Evolutionary conservation across 345 rosid species (phyloP), one percentile per base, ranked within the genome.

Genomic region (Eucalyptus paniculata): DNA sequence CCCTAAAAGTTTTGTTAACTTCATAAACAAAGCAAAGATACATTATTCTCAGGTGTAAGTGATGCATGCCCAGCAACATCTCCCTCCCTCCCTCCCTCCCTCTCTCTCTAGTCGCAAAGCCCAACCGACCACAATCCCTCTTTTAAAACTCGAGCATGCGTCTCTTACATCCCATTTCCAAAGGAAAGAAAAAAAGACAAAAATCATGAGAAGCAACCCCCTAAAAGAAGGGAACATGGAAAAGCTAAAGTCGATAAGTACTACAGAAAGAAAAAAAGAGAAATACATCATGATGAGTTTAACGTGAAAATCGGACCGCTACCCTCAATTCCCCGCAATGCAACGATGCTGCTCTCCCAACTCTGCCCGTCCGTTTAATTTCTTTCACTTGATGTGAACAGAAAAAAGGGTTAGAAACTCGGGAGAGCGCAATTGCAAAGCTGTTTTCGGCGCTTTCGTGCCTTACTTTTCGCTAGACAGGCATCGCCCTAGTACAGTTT

Each of bases 301-400:
- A 58, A 88, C 54, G 90, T 87, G 60, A 87, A 91, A 93, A 90
- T 96, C 97, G 98, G 98, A 96, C 98, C 98, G 98, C 91, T 91
- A 94, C 96, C 98, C 97, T 96, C 98, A 93, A 96, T 96, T 95
- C 98, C 98, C 98, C 96, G 95, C 97, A 87, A 93, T 95, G 97
- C 97, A 96, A 95, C 90, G 88, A 94, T 94, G 86, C 91, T 92
- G 94, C 96, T 95, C 95, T 96, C 93, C 97, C 93, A 86, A 89
- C 88, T 95, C 97, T 94, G 92, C 92, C 93, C 91, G 62, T 56
- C 62, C 5, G 30, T 40, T 87, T 26, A 50, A 7, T 23, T 15
- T 28, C 83, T 77, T 77, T 23, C 83, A 77, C 83, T 77, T 77
- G 4, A 37, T 23, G 83, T 77, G 83, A 77, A 37, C 28, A 21